phyloP scores from a whole-genome alignment of 345 rosid genomes.

The Brassica incana region DNA sequence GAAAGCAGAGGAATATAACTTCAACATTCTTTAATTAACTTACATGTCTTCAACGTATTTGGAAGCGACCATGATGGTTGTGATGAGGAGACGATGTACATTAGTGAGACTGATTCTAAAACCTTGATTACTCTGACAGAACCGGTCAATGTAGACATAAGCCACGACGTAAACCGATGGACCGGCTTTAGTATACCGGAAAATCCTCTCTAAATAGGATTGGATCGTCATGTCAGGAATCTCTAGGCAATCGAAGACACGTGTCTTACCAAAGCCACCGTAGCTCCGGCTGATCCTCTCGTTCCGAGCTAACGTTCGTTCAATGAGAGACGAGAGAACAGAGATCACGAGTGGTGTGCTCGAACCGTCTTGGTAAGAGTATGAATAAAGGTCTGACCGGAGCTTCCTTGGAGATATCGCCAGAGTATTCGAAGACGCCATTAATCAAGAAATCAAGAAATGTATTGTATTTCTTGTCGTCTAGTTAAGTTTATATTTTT shows the following conservation, averaged over 20 bases:
- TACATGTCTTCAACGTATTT: slow-evolving; percentile 91
- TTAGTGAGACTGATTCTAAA: slow-evolving; percentile 65
- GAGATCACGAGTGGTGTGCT: slow-evolving; percentile 71
- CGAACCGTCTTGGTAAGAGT: slow-evolving; percentile 64
- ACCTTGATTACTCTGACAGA: slow-evolving; percentile 71
- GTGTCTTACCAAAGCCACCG: slow-evolving; percentile 44
- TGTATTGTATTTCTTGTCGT: slow-evolving; percentile 1
- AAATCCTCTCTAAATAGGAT: slow-evolving; percentile 80
- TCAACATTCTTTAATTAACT: slow-evolving; percentile 27
- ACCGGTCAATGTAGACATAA: slow-evolving; percentile 84
- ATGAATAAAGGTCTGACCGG: slow-evolving; percentile 75
- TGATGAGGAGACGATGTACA: slow-evolving; percentile 78
- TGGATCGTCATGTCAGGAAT: slow-evolving; percentile 83
- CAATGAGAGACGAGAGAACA: slow-evolving; percentile 81
- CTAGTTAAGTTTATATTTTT: neutral
- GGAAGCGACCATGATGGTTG: slow-evolving; percentile 88
- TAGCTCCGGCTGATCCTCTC: slow-evolving; percentile 54
- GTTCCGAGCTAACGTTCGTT: slow-evolving; percentile 71
- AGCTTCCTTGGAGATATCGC: slow-evolving; percentile 83
- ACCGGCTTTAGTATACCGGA: slow-evolving; percentile 75
- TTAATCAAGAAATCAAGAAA: neutral
- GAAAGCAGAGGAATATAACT: neutral
- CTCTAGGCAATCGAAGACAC: slow-evolving; percentile 69
- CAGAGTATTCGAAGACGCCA: slow-evolving; percentile 46
- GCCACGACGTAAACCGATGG: slow-evolving; percentile 90